Conservation (phyloP, 106 monocot species). For the Apostasia shenzhenica region DNA sequence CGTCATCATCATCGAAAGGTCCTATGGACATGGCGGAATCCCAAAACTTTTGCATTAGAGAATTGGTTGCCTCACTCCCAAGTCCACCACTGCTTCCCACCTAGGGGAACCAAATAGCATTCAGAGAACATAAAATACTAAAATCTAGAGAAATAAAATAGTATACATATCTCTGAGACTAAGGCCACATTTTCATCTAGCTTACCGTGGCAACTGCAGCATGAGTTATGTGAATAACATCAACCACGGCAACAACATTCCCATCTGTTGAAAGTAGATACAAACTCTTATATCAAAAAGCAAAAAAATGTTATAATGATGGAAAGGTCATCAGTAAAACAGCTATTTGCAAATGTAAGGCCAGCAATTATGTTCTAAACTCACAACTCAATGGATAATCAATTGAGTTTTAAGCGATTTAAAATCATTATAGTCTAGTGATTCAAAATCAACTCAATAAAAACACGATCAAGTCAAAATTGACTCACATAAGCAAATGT, state of each 20-base stretch:
- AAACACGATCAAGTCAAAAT: too few relatives aligned
- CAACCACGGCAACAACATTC: slow-evolving; percentile 55
- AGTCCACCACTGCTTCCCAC: slow-evolving; percentile 39
- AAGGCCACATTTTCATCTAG: background rate
- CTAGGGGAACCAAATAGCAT: slow-evolving; percentile 11
- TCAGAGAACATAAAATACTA: background rate
- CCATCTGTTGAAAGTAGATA: slow-evolving; percentile 35
- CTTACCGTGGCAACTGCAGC: slow-evolving; percentile 44
- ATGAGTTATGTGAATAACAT: slow-evolving; percentile 26
- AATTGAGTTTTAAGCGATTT: too few relatives aligned
- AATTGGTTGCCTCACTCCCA: slow-evolving; percentile 34
- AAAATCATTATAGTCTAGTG: too few relatives aligned
- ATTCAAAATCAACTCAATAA: too few relatives aligned
- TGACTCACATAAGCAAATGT: too few relatives aligned
- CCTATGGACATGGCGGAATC: slow-evolving; percentile 44
- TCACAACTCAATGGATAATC: too few relatives aligned
- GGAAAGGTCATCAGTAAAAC: too few relatives aligned
- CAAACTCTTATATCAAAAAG: background rate
- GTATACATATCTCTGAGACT: background rate
- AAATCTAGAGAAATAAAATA: too few relatives aligned
- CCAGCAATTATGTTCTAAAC: too few relatives aligned
- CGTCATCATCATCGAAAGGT: slow-evolving; percentile 47
- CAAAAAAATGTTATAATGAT: background rate
- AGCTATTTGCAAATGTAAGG: too few relatives aligned
- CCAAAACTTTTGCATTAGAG: slow-evolving; percentile 67